Evolutionary conservation across 371 early-diverging fungal genomes (phyloP).

Genomic region (Mucor plumbeus): DNA sequence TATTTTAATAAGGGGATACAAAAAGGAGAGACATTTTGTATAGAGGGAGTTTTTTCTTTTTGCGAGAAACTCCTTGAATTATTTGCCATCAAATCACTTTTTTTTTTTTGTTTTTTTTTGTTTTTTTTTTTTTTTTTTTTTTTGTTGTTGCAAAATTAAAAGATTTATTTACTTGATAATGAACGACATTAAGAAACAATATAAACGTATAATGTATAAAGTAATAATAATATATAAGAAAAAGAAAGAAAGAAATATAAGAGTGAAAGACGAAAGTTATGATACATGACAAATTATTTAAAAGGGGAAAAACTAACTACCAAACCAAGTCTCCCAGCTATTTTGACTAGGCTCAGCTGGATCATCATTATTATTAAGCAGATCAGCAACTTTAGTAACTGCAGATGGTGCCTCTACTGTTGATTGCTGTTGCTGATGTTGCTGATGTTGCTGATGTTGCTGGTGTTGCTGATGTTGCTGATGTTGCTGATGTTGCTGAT

Average conservation of each 20-base stretch:
- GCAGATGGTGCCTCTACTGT: conserved; percentile 23
- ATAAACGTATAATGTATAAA: not conserved
- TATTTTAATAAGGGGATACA: conserved; percentile 6
- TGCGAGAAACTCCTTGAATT: not conserved
- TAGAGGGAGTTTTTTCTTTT: not conserved
- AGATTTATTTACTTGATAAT: not conserved
- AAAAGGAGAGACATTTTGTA: not conserved
- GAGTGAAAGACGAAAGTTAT: not conserved
- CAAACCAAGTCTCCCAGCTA: conserved; percentile 61
- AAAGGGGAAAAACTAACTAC: conserved; percentile 11
- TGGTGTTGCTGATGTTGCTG: conserved; percentile 18
- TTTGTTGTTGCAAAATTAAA: not conserved
- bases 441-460: not conserved
- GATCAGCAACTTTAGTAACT: conserved; percentile 55
- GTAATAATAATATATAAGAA: not conserved
- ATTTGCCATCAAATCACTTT: not conserved
- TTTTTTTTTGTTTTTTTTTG: too few species aligned
- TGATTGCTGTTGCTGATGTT: not conserved
- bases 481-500: conserved; percentile 14
- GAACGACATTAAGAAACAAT: not conserved
- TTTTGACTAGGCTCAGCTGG: conserved; percentile 48
- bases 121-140: too few species aligned
- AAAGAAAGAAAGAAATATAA: not conserved
- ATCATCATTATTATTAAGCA: conserved; percentile 53
- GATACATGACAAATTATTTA: not conserved